Percentiles rank a stretch among this genome's conserved stretches.
phyloP scores from a whole-genome alignment of 306 rosid genomes.

The Rubus idaeus region DNA sequence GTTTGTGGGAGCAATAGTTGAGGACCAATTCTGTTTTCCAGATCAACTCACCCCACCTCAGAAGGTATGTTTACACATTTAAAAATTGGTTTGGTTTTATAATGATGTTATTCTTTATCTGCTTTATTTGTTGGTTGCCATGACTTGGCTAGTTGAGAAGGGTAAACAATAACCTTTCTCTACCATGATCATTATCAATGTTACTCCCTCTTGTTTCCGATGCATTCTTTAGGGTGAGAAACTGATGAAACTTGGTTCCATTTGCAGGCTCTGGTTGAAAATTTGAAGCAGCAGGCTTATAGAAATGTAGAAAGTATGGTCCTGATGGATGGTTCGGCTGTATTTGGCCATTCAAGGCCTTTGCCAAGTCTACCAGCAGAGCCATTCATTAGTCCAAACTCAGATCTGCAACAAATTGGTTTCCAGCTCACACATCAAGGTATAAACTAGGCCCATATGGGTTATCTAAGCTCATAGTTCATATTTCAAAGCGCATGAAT shows the following conservation, averaged over 20 bases:
- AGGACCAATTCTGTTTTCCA: not conserved
- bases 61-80: slow-evolving; percentile 7
- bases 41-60: slow-evolving; percentile 20
- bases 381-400: slow-evolving; percentile 22
- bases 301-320: slow-evolving; percentile 17
- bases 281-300: slow-evolving; percentile 23
- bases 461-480: no score
- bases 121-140: not conserved
- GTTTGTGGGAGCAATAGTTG: slow-evolving; percentile 14
- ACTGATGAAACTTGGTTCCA: not conserved
- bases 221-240: not conserved
- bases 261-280: slow-evolving; percentile 23
- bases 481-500: no score
- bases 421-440: slow-evolving; percentile 34
- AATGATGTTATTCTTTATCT: not conserved
- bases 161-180: not conserved
- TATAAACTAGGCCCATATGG: slow-evolving; percentile 18
- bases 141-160: not conserved
- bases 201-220: not conserved
- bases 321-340: slow-evolving; percentile 21
- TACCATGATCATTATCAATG: no score
- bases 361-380: slow-evolving; percentile 24
- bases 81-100: not conserved
- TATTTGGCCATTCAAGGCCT: slow-evolving; percentile 18
- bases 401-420: slow-evolving; percentile 22